phyloP scores from a whole-genome alignment of 495 filamentous ascomycete genomes.

The Neurospora sp. region DNA sequence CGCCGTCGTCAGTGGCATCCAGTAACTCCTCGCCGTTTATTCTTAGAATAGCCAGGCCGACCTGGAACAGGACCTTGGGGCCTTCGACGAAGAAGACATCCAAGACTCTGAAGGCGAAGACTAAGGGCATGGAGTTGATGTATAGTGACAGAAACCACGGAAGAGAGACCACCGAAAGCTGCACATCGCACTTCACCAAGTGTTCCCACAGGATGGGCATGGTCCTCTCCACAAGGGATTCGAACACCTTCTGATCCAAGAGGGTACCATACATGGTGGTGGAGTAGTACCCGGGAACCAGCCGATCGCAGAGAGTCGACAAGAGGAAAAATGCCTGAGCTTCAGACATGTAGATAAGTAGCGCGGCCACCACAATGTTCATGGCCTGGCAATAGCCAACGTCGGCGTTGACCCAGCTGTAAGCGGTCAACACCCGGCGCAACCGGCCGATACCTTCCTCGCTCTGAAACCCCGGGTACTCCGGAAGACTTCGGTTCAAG shows the following conservation, averaged over 20 bases:
- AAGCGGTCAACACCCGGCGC: slow-evolving; percentile 83
- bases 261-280: slow-evolving; percentile 98
- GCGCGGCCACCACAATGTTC: slow-evolving; percentile 95
- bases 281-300: slow-evolving; percentile 94
- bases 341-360: slow-evolving; percentile 98
- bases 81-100: slow-evolving; percentile 98
- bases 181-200: slow-evolving; percentile 86
- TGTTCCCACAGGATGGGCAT: slow-evolving; percentile 99
- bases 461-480: slow-evolving; percentile 95
- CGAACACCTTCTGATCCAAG: slow-evolving; percentile 92
- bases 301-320: slow-evolving; percentile 81
- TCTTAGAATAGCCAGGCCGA: slow-evolving; percentile 89
- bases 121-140: slow-evolving; percentile 97
- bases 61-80: slow-evolving; percentile 93
- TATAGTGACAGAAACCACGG: slow-evolving; percentile 98
- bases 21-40: slow-evolving; percentile 95
- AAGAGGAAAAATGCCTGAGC: slow-evolving; percentile 91
- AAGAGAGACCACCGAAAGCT: slow-evolving; percentile 95
- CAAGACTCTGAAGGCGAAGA: slow-evolving; percentile 91
- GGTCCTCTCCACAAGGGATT: slow-evolving; percentile 92
- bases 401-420: slow-evolving; percentile 90
- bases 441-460: slow-evolving; percentile 90
- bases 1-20: slow-evolving; percentile 92
- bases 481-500: slow-evolving; percentile 86
- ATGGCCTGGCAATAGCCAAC: slow-evolving; percentile 98